A percentile compares a stretch with the other conserved stretches of the same genome.
Conservation (phyloP, 345 rosid species). For the Ceriops tagal region DNA sequence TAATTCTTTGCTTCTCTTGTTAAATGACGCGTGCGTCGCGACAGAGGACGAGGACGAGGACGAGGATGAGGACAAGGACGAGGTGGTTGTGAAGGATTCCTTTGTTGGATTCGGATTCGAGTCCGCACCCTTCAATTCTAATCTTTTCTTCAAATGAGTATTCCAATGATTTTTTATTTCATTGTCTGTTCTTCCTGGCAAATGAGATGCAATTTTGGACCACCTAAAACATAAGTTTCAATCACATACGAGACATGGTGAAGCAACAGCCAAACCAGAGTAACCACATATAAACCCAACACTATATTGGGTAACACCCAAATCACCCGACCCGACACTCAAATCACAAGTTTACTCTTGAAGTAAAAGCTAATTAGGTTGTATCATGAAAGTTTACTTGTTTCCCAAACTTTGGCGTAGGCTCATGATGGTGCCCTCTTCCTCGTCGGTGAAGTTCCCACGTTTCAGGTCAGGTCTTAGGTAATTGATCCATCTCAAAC, state of each 20-base stretch:
- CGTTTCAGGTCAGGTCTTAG: conserved; percentile 82
- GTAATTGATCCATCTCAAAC: conserved; percentile 90
- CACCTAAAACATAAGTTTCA: conserved; percentile 45
- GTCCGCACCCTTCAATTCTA: conserved; percentile 13
- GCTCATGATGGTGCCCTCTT: conserved; percentile 58
- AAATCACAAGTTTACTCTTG: neutral
- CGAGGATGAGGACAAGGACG: conserved; percentile 30
- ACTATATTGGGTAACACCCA: too few relatives aligned
- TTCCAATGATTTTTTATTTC: conserved; percentile 95
- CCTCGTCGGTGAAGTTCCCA: conserved; percentile 72
- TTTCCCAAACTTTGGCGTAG: conserved; percentile 66
- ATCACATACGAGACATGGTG: too few relatives aligned
- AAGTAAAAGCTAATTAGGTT: neutral
- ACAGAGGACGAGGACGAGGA: conserved; percentile 35
- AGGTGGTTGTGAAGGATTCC: conserved; percentile 25
- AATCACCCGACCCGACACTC: too few relatives aligned
- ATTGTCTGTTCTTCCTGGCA: conserved; percentile 88
- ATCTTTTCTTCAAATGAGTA: conserved; percentile 68
- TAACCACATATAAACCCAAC: too few relatives aligned
- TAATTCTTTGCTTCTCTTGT: neutral
- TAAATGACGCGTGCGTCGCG: conserved; percentile 11
- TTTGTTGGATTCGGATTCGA: conserved; percentile 15
- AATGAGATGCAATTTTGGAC: conserved; percentile 78
- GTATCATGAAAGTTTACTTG: conserved; percentile 41
- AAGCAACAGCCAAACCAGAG: too few relatives aligned